phyloP scores from a whole-genome alignment of 2,329 filamentous ascomycete genomes.

The Paracorniculantispora psalliotae region DNA sequence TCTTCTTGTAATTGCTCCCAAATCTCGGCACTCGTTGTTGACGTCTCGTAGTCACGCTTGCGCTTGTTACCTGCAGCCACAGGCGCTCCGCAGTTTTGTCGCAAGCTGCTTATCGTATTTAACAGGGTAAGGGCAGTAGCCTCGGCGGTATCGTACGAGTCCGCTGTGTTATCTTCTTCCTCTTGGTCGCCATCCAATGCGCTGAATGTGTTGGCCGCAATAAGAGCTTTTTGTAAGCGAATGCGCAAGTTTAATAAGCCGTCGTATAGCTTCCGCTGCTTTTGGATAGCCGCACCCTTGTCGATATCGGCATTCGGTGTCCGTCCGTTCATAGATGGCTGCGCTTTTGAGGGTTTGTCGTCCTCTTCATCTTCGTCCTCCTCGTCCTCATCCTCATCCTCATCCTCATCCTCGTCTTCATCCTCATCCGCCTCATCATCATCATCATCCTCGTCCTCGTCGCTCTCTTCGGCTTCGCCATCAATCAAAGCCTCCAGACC shows the following conservation, averaged over 20 bases:
- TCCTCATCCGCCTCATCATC: conserved; percentile 30
- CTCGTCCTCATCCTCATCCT: conserved; percentile 31
- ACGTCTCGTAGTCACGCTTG: conserved; percentile 48
- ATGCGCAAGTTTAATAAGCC: conserved; percentile 85
- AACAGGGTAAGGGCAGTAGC: conserved; percentile 79
- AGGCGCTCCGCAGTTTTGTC: conserved; percentile 52
- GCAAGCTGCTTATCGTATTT: conserved; percentile 70
- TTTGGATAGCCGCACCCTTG: conserved; percentile 82
- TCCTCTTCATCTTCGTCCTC: conserved; percentile 34
- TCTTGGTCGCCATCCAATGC: conserved; percentile 32
- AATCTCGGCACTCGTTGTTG: conserved; percentile 59
- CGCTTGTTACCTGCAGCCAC: conserved; percentile 55
- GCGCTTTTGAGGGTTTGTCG: conserved; percentile 27
- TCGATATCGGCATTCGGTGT: conserved; percentile 55
- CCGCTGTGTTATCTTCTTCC: conserved; percentile 32
- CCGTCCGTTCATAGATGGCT: conserved; percentile 25
- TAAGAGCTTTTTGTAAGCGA: conserved; percentile 83
- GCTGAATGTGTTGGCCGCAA: conserved; percentile 71
- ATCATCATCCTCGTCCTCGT: conserved; percentile 34
- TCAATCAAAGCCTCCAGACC: conserved; percentile 31
- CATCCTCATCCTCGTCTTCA: conserved; percentile 28
- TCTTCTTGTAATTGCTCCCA: conserved; percentile 67
- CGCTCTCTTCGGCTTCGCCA: conserved; percentile 26
- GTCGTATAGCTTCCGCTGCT: conserved; percentile 82
- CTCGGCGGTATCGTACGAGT: conserved; percentile 72